These are phyloP conservation scores for Apiospora rasikravindrae DNA, from an alignment of 2,329 filamentous ascomycete species.

Conservation along the genomic window DNA sequence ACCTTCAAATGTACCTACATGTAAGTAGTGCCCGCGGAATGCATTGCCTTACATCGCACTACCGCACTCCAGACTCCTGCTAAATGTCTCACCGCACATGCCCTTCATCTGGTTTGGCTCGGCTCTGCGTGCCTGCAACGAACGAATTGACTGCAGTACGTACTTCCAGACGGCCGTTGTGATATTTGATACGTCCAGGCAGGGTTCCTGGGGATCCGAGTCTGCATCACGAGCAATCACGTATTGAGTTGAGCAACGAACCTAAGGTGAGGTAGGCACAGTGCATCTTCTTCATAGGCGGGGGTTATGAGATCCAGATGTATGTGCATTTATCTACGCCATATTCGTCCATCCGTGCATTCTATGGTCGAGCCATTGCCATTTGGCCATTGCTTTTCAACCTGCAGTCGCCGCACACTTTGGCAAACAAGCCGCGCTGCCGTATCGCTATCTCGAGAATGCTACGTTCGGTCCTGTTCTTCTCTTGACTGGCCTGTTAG, in stretches of 20 bases:
- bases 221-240: slow-evolving; percentile 2
- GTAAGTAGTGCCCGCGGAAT: neutral
- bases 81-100: slow-evolving; percentile 9
- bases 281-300: neutral
- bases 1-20: no score
- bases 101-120: neutral
- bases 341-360: neutral
- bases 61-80: slow-evolving; percentile 5
- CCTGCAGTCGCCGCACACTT: neutral
- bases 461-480: neutral
- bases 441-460: neutral
- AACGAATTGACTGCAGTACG: neutral
- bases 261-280: neutral
- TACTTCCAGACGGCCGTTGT: neutral
- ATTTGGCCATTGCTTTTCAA: neutral
- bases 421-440: neutral
- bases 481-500: neutral
- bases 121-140: neutral
- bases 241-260: slow-evolving; percentile 11
- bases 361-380: neutral
- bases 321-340: neutral
- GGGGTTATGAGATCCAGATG: no score
- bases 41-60: slow-evolving; percentile 10
- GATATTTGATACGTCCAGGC: neutral
- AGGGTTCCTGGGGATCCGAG: slow-evolving; percentile 2